These are phyloP conservation scores for Penicillium rolfsii DNA, from an alignment of 2,329 filamentous ascomycete genomes.

Conservation along the genomic window DNA sequence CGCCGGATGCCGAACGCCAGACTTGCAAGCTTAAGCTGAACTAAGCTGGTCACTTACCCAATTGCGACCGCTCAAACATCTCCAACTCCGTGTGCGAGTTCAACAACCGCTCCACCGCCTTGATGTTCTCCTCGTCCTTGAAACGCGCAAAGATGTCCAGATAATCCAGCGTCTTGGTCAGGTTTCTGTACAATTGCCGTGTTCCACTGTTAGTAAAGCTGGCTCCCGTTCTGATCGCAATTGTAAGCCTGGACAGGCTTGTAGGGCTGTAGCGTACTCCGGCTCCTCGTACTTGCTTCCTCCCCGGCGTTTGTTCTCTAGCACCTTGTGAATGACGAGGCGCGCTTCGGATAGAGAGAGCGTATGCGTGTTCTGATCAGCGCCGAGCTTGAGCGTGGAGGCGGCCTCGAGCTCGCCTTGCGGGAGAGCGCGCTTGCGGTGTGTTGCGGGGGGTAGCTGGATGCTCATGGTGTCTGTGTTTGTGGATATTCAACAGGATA, in stretches of 20 bases:
- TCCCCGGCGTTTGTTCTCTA: slow-evolving; percentile 76
- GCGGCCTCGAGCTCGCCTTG: slow-evolving; percentile 81
- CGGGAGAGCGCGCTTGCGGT: slow-evolving; percentile 47
- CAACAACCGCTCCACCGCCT: slow-evolving; percentile 87
- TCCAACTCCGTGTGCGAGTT: slow-evolving; percentile 75
- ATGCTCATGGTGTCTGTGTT: slow-evolving; percentile 34
- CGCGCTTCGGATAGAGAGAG: slow-evolving; percentile 90
- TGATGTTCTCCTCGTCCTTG: slow-evolving; percentile 91
- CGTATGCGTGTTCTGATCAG: slow-evolving; percentile 89
- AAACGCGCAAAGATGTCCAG: slow-evolving; percentile 94
- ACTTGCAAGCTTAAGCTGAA: background rate
- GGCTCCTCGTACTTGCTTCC: slow-evolving; percentile 83
- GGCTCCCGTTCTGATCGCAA: background rate
- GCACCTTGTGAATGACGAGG: slow-evolving; percentile 86
- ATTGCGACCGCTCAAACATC: slow-evolving; percentile 89
- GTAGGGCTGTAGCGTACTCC: slow-evolving; percentile 62
- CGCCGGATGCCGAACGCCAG: background rate
- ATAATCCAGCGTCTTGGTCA: slow-evolving; percentile 88
- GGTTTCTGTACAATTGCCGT: slow-evolving; percentile 53
- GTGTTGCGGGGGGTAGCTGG: slow-evolving; percentile 41
- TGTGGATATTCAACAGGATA: background rate
- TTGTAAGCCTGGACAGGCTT: slow-evolving; percentile 1
- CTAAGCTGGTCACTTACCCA: slow-evolving; percentile 62
- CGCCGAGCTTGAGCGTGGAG: slow-evolving; percentile 79
- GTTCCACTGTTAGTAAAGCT: slow-evolving; percentile 3